Evolutionary conservation across 192 early-diverging fungal genomes (phyloP), one percentile per base, ranked within the genome.

Genomic region (Coemansia sp.): DNA sequence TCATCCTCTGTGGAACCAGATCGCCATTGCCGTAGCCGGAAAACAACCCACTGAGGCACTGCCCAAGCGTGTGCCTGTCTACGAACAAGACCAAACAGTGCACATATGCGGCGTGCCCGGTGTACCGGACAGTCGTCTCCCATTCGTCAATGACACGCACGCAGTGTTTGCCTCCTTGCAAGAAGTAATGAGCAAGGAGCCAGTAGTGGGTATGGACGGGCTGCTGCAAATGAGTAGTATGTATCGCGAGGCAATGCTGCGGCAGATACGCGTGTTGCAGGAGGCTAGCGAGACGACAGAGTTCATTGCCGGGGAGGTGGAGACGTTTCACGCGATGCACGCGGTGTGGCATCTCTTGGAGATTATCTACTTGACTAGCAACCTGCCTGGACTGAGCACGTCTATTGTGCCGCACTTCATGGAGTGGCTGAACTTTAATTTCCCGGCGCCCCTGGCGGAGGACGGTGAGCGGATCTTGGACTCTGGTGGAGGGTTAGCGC

Each of bases 391-490:
- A 2, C 58, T 74, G 66, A 69, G 61, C 66, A 61, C 65, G 0
- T 62, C 73, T 9, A 34, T 76, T 2, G 73, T 71, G 42, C 62
- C 66, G 37, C 48, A 67, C 9, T 79, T 63, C 23, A 59, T 83
- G 56, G 66, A 73, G 20, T 83, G 82, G 82, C 77, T 83, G 9
- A 83, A 83, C 63, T 60, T 67, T 35, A 79, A 79, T 28, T 83
- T 79, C 45, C 76, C 76, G n/a, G 48, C 69, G 26, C 73, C 73
- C 21, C 39, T 51, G 5, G 68, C 70, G 8, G 70, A 67, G 14
- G 82, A 79, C n/a, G 69, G 66, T 0, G 48, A 60, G 59, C 46
- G 50, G 46, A 61, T 76, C 28, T n/a, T 67, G 6, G 58, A 4
- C 31, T 31, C 33, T 3, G 36, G 10, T 11, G 66, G 66, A 14